Percentiles rank a stretch among this genome's conserved stretches.
Conservation (phyloP, 768 basidiomycete species). For the Russula vinacea region DNA sequence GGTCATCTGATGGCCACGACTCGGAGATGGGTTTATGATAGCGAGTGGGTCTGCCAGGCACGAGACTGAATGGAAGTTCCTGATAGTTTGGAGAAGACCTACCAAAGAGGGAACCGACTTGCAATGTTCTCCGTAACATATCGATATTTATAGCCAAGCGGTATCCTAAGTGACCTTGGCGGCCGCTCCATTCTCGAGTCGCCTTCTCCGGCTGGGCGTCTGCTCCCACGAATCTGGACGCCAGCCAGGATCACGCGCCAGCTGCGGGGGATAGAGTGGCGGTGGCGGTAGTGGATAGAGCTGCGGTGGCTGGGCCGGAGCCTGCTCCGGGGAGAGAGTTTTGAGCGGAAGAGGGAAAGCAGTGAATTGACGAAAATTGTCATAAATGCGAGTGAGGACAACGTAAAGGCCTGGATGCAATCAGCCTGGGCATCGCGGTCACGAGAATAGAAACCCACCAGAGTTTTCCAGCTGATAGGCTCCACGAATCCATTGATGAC, state of each 20-base stretch:
- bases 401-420: conserved; percentile 56
- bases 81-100: neutral
- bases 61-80: neutral
- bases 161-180: conserved; percentile 25
- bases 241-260: conserved; percentile 23
- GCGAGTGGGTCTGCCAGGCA: conserved; percentile 17
- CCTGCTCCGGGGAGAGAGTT: conserved; percentile 44
- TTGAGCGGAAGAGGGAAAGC: conserved; percentile 71
- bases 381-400: conserved; percentile 72
- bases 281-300: conserved; percentile 30
- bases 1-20: conserved; percentile 23
- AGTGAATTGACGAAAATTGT: conserved; percentile 81
- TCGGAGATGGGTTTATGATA: conserved; percentile 27
- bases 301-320: conserved; percentile 18
- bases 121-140: conserved; percentile 11
- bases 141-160: conserved; percentile 12
- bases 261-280: conserved; percentile 21
- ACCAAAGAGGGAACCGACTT: conserved; percentile 5
- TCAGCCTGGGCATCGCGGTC: neutral
- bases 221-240: conserved; percentile 25
- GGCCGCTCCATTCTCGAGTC: conserved; percentile 27
- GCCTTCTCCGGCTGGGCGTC: conserved; percentile 30
- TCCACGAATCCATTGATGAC: conserved; percentile 97
- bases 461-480: conserved; percentile 94
- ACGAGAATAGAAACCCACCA: conserved; percentile 52